These are phyloP conservation scores for Colletotrichum sp. DNA, from an alignment of 2,329 filamentous ascomycete genomes.

Conservation along the genomic window DNA sequence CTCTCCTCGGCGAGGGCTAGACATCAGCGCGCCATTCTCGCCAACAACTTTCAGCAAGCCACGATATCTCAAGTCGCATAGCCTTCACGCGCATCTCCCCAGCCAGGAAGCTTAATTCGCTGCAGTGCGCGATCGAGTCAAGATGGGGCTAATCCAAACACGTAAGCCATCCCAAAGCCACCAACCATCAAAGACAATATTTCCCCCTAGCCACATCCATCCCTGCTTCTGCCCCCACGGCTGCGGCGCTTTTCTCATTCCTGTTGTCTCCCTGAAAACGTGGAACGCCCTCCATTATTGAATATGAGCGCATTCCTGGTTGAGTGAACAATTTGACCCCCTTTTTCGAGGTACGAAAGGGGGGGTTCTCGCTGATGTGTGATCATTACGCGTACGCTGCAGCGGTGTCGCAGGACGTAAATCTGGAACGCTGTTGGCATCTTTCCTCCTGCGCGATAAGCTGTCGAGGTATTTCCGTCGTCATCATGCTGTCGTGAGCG, in stretches of 20 bases:
- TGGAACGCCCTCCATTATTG: neutral
- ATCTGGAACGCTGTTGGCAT: neutral
- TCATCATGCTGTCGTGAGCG: neutral
- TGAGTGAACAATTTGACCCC: neutral
- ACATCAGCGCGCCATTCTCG: neutral
- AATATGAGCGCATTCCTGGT: neutral
- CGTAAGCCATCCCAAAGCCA: neutral
- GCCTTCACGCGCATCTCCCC: neutral
- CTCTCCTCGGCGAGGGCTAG: too few relatives aligned
- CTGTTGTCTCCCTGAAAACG: neutral
- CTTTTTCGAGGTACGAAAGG: neutral
- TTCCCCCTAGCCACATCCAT: neutral
- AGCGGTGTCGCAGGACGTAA: neutral
- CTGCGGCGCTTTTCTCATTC: neutral
- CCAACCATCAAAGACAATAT: neutral
- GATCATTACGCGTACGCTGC: neutral
- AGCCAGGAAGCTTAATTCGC: neutral
- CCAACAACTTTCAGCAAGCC: neutral
- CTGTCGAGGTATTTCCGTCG: neutral
- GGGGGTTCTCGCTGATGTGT: neutral
- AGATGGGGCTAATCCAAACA: neutral
- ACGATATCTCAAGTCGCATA: neutral
- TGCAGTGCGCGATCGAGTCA: neutral
- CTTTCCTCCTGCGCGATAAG: neutral
- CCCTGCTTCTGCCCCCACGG: neutral